Percentiles rank a stretch among this genome's conserved stretches.
Conservation (phyloP, 2,329 filamentous ascomycete genomes). For the Colletotrichum lindemuthianum region DNA sequence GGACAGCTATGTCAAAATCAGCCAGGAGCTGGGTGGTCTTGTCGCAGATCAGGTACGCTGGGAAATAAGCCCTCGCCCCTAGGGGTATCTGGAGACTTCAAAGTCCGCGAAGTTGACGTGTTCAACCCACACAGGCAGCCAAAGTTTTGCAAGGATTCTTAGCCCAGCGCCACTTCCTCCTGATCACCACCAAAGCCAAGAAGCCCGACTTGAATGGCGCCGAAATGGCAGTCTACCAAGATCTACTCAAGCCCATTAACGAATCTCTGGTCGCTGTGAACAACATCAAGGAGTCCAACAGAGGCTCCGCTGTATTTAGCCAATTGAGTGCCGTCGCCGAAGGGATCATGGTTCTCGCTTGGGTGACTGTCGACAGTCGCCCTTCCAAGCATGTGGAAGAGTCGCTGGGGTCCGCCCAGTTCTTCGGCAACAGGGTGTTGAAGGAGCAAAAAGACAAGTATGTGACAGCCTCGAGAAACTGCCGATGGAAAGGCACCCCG, state of each 20-base stretch:
- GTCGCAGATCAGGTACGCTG: slow-evolving; percentile 79
- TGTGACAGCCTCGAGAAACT: slow-evolving; percentile 24
- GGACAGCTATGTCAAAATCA: slow-evolving; percentile 80
- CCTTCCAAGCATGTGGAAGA: slow-evolving; percentile 89
- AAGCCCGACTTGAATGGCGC: slow-evolving; percentile 78
- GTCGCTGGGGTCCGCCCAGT: slow-evolving; percentile 84
- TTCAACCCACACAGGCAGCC: slow-evolving; percentile 51
- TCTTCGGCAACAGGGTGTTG: slow-evolving; percentile 93
- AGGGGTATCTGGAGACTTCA: no score
- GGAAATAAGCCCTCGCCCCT: no score
- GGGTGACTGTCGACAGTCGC: slow-evolving; percentile 86
- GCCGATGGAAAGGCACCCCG: background rate
- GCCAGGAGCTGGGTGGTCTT: slow-evolving; percentile 79
- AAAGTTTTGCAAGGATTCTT: slow-evolving; percentile 74
- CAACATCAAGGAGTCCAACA: slow-evolving; percentile 84
- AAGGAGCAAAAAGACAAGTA: slow-evolving; percentile 85
- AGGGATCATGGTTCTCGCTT: slow-evolving; percentile 88
- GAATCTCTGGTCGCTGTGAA: slow-evolving; percentile 81
- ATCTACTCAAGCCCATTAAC: slow-evolving; percentile 88
- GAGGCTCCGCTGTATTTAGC: slow-evolving; percentile 78
- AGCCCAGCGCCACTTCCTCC: slow-evolving; percentile 86
- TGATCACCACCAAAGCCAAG: slow-evolving; percentile 89
- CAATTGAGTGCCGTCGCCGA: slow-evolving; percentile 90
- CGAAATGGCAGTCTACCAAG: slow-evolving; percentile 74
- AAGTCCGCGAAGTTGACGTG: slow-evolving; percentile 4